Percentiles rank a stretch among this genome's conserved stretches.
phyloP scores from a whole-genome alignment of 805 yeast species.

The Cyberlindnera xylosilytica region DNA sequence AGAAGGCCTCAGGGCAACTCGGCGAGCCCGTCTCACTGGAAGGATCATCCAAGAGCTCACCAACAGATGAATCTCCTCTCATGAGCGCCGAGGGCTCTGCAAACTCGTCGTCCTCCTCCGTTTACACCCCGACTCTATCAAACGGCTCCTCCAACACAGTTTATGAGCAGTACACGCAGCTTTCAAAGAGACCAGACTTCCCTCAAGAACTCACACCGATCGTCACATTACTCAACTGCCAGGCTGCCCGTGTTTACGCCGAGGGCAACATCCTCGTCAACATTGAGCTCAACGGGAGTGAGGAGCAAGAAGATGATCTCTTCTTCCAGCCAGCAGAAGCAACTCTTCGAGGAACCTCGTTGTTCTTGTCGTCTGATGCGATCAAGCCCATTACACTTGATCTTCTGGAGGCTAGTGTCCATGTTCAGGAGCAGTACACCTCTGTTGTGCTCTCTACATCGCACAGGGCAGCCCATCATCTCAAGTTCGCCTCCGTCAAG shows the following conservation, averaged over 20 bases:
- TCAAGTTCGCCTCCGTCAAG: constrained; percentile 17
- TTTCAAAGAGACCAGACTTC: constrained; percentile 17
- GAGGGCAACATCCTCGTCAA: constrained; percentile 43
- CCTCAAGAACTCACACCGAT: constrained; percentile 73
- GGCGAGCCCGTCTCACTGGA: neutral
- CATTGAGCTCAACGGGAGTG: constrained; percentile 15
- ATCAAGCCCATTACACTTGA: constrained; percentile 37
- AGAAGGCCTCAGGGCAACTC: neutral
- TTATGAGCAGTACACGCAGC: constrained; percentile 13
- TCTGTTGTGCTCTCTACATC: constrained; percentile 13
- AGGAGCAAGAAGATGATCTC: constrained; percentile 30
- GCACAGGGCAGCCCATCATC: constrained; percentile 19
- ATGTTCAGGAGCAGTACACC: constrained; percentile 5
- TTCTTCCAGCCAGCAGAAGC: constrained; percentile 14
- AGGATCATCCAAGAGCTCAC: neutral
- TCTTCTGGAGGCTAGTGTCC: constrained; percentile 19
- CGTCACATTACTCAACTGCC: constrained; percentile 66
- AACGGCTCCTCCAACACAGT: neutral
- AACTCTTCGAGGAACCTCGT: constrained; percentile 39
- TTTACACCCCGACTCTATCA: neutral
- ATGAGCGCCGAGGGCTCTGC: neutral
- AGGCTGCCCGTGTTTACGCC: constrained; percentile 58
- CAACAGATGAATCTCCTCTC: constrained; percentile 1
- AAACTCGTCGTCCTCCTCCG: constrained; percentile 5
- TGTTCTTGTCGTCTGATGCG: constrained; percentile 5